A percentile compares a stretch with the other conserved stretches of the same genome.
Conservation (phyloP, 805 yeast species). For the Alloascoidea africana region DNA sequence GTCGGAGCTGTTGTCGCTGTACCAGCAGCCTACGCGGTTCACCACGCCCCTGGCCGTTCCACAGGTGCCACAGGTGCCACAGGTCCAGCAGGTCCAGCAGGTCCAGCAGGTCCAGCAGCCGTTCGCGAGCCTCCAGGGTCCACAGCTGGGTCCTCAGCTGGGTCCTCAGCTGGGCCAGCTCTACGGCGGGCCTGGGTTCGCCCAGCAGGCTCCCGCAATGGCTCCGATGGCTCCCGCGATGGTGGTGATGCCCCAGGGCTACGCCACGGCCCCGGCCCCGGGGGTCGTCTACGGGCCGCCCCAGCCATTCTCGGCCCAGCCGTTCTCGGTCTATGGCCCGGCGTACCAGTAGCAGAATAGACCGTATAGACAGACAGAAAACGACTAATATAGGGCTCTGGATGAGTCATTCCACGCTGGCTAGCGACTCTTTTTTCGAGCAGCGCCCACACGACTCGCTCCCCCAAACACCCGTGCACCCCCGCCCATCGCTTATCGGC, state of each 20-base stretch:
- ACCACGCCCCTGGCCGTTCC: no score
- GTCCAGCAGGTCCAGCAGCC: slow-evolving; percentile 1
- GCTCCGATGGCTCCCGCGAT: background rate
- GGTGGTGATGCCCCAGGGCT: background rate
- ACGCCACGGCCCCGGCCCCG: background rate
- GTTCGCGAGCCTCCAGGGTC: background rate
- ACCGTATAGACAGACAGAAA: no score
- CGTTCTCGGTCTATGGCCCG: no score
- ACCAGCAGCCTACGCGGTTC: background rate
- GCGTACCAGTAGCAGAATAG: no score
- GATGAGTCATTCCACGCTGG: no score
- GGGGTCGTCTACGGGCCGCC: background rate
- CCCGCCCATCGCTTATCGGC: background rate
- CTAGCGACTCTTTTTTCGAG: no score
- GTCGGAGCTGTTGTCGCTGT: background rate
- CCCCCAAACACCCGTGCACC: slow-evolving; percentile 1
- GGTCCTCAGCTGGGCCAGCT: background rate
- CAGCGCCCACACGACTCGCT: background rate
- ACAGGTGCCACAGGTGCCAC: background rate
- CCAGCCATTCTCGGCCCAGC: background rate
- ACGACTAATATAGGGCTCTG: no score
- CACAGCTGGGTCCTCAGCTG: background rate
- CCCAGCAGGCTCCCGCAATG: background rate
- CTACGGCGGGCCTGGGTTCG: background rate
- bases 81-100: background rate